Evolutionary conservation across 208 protist genomes (phyloP).

Genomic region (Trichomonas tenax): DNA sequence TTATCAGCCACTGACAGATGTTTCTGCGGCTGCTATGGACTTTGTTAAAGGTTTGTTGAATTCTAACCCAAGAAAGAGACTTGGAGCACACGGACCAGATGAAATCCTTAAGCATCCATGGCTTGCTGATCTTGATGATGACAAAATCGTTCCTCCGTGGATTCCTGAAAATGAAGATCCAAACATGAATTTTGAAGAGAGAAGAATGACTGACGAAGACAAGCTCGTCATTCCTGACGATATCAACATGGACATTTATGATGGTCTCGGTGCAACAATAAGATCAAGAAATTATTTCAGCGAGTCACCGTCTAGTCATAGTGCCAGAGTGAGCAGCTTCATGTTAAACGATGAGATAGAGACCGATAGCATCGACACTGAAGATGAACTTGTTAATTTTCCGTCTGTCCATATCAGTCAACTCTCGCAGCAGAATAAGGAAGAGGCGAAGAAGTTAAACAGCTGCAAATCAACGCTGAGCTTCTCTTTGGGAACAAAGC

Average conservation of each 20-base stretch:
- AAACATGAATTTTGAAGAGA: background rate
- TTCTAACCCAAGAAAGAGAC: constrained; percentile 9
- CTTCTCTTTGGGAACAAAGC: background rate
- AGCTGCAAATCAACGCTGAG: background rate
- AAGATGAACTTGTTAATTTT: background rate
- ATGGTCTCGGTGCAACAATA: background rate
- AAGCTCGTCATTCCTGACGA: background rate
- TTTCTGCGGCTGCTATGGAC: background rate
- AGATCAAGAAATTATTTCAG: background rate
- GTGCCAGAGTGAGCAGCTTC: background rate
- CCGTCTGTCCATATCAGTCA: background rate
- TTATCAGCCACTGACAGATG: background rate
- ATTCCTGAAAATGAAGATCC: background rate
- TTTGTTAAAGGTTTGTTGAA: background rate
- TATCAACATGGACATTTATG: background rate
- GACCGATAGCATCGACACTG: background rate
- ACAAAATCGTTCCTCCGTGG: background rate
- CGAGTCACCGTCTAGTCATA: background rate
- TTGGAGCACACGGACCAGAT: background rate
- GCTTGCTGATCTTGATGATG: background rate
- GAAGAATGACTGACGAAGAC: background rate
- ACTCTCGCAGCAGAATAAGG: background rate
- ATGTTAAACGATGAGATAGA: background rate
- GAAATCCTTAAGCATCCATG: constrained; percentile 21
- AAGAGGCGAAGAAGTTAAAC: background rate